Evolutionary conservation across 2,329 filamentous ascomycete species (phyloP), one percentile per base, ranked within the genome.

Genomic region (Aureobasidium sp.): DNA sequence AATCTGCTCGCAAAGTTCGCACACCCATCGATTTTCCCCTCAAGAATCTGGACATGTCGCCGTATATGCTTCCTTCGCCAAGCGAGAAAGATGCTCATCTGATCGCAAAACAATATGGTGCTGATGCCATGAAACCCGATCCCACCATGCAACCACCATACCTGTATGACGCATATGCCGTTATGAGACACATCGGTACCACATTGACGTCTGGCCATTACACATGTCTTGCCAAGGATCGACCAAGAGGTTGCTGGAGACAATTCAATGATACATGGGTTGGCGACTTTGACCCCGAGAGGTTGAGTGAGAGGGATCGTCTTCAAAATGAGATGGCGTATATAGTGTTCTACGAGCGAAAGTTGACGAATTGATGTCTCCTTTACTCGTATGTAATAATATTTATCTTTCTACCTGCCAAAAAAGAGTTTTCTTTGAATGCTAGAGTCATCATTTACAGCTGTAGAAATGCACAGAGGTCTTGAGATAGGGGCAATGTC

Each of bases 121-220:
- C 72, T 10, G 69, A 72, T 1, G 66, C 66, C 5, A 64, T 76
- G 30, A 76, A 76, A 45, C 66, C 70, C 1, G 77, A 78, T 53
- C 69, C 72, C 2, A 71, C 71, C 1, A 79, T 79, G 74, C 77
- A 74, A 15, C 75, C 76, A 0, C 87, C 89, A 0, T 91, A 89
- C 69, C 77, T 79, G 5, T 99, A 97, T 73, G 88, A 96, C 69
- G 87, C 89, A 57, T 97, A 96, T 71, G 93, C 87, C 2, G 88
- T 97, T 7, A 84, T 95, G 59, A 81, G 89, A 64, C 92, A 97
- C 72, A 75, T 83, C 4, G 92, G 92, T 27, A 76, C 77, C 1
- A 85, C 81, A 1, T 78, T 89, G 57, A 83, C 84, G 41, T 84
- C 83, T 55, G 92, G 92, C 0, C 92, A 97, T 74, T 97, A 97